These are phyloP conservation scores for Lojkania enalia DNA, from an alignment of 2,329 filamentous ascomycete genomes.

Conservation along the genomic window DNA sequence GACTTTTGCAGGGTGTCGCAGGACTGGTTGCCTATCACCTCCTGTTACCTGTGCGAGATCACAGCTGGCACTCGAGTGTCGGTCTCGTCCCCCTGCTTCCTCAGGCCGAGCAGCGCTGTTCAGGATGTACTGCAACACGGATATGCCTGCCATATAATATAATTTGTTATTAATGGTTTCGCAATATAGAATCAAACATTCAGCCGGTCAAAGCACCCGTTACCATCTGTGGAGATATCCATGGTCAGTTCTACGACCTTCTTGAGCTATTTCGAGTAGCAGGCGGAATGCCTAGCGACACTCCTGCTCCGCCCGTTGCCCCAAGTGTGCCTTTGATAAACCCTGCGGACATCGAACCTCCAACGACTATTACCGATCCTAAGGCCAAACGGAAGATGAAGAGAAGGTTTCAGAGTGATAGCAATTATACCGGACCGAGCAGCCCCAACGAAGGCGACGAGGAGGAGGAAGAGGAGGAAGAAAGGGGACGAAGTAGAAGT, in stretches of 20 bases:
- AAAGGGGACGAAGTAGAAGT: constrained; percentile 50
- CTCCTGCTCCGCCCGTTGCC: constrained; percentile 68
- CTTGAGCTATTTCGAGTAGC: constrained; percentile 96
- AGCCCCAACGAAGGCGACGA: constrained; percentile 55
- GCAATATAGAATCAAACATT: constrained; percentile 83
- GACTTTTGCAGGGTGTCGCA: too few species aligned
- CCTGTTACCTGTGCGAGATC: too few species aligned
- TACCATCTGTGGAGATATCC: constrained; percentile 96
- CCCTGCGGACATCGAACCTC: constrained; percentile 89
- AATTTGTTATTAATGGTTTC: too few species aligned
- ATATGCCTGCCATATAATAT: too few species aligned
- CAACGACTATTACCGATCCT: constrained; percentile 83
- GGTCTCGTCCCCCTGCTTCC: too few species aligned
- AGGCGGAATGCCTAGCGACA: constrained; percentile 90
- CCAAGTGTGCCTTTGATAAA: constrained; percentile 68
- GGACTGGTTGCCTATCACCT: too few species aligned
- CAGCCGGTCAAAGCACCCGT: constrained; percentile 97
- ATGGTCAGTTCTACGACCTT: constrained; percentile 98
- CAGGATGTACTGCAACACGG: too few species aligned
- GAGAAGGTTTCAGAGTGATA: constrained; percentile 54
- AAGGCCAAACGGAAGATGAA: constrained; percentile 85
- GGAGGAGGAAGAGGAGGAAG: constrained; percentile 53
- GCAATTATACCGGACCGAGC: constrained; percentile 57
- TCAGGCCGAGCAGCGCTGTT: too few species aligned
- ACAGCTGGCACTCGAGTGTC: too few species aligned